Conservation (phyloP, 208 protist genomes). For the Tritrichomonas foetus region DNA sequence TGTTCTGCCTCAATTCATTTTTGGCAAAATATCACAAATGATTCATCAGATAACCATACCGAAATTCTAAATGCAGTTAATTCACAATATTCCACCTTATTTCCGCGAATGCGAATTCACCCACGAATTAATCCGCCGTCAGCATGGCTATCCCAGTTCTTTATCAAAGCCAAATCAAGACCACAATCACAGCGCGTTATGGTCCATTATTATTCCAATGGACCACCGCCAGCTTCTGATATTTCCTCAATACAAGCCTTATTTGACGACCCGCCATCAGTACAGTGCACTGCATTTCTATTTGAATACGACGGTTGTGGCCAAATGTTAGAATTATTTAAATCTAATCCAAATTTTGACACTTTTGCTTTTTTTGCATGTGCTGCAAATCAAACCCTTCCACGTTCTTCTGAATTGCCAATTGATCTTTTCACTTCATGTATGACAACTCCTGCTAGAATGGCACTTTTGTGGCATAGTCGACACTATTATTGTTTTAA, state of each 20-base stretch:
- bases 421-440: constrained; percentile 20
- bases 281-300: not conserved
- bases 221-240: not conserved
- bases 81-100: not conserved
- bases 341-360: not conserved
- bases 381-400: not conserved
- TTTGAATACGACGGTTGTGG: not conserved
- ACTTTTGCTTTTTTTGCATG: constrained; percentile 12
- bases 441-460: not conserved
- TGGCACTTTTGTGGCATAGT: not conserved
- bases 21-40: not conserved
- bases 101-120: not conserved
- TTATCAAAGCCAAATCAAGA: not conserved
- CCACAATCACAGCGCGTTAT: not conserved
- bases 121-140: not conserved
- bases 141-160: not conserved
- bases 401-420: not conserved
- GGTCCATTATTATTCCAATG: not conserved
- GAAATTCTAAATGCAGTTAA: not conserved
- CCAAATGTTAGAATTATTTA: not conserved
- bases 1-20: not conserved
- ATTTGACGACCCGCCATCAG: not conserved
- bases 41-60: not conserved
- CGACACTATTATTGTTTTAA: constrained; percentile 2
- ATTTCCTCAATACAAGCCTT: not conserved